phyloP scores from a whole-genome alignment of 139 green algal species.

The Volvox reticuliferus region DNA sequence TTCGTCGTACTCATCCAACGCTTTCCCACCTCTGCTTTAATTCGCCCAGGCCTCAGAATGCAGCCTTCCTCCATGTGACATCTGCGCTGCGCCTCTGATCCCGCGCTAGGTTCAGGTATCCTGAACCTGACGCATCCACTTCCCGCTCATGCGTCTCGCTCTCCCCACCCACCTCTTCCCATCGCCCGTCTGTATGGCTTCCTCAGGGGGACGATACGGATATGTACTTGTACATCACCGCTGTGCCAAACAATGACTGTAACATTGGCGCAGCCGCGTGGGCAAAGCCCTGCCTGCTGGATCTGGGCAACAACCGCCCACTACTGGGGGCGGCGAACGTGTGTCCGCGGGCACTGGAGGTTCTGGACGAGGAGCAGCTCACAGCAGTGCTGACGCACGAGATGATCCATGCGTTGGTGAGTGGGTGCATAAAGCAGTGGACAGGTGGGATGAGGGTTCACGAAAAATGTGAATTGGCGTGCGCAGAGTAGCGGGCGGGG shows the following conservation, averaged over 20 bases:
- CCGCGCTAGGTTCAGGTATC: too few species aligned
- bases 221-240: conserved; percentile 69
- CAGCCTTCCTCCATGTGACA: too few species aligned
- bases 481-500: too few species aligned
- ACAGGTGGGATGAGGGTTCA: too few species aligned
- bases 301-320: conserved; percentile 57
- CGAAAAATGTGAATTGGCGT: too few species aligned
- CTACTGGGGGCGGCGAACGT: conserved; percentile 62
- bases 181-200: background rate
- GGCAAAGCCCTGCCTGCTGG: conserved; percentile 63
- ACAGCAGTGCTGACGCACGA: conserved; percentile 62
- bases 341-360: conserved; percentile 50
- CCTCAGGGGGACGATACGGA: conserved; percentile 51
- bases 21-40: too few species aligned
- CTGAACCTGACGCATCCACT: background rate
- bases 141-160: background rate
- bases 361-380: conserved; percentile 37
- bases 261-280: conserved; percentile 55
- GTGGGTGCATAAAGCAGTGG: background rate
- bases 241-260: conserved; percentile 60
- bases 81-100: too few species aligned
- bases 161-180: background rate
- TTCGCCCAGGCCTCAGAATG: too few species aligned
- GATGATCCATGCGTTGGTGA: conserved; percentile 63
- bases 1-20: too few species aligned